Conservation (phyloP, 2,329 filamentous ascomycete genomes). For the Phaeoacremonium minimum region DNA sequence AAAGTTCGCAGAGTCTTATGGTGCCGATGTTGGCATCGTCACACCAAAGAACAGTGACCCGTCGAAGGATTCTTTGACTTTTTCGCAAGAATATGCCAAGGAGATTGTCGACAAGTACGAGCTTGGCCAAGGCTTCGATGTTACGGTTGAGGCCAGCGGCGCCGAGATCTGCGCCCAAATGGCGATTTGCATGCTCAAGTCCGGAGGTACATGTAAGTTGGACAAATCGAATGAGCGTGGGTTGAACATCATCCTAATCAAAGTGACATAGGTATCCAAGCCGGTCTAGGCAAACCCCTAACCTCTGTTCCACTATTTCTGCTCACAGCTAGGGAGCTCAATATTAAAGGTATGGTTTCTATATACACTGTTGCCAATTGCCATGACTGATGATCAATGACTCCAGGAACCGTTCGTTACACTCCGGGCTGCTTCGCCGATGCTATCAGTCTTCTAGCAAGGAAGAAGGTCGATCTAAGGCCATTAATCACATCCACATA, state of each 20-base stretch:
- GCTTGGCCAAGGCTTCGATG: conserved; percentile 14
- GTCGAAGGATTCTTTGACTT: conserved; percentile 6
- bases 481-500: conserved; percentile 18
- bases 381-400: not conserved
- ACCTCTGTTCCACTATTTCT: conserved; percentile 14
- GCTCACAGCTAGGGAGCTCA: conserved; percentile 17
- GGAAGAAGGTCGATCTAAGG: conserved; percentile 15
- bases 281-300: conserved; percentile 15
- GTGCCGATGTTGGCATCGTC: conserved; percentile 14
- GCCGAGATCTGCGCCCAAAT: conserved; percentile 17
- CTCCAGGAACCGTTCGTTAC: conserved; percentile 17
- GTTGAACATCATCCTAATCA: no score
- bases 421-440: conserved; percentile 18
- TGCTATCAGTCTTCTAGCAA: conserved; percentile 14
- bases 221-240: no score
- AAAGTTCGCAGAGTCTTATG: conserved; percentile 17
- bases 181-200: conserved; percentile 16
- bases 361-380: not conserved
- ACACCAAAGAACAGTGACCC: conserved; percentile 10
- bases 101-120: conserved; percentile 10
- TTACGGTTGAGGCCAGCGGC: conserved; percentile 17
- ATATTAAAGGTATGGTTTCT: conserved; percentile 12
- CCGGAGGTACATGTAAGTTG: conserved; percentile 13
- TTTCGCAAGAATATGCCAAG: conserved; percentile 11
- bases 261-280: conserved; percentile 15